phyloP scores from a whole-genome alignment of 805 yeast species.

The Myxozyma geophila region DNA sequence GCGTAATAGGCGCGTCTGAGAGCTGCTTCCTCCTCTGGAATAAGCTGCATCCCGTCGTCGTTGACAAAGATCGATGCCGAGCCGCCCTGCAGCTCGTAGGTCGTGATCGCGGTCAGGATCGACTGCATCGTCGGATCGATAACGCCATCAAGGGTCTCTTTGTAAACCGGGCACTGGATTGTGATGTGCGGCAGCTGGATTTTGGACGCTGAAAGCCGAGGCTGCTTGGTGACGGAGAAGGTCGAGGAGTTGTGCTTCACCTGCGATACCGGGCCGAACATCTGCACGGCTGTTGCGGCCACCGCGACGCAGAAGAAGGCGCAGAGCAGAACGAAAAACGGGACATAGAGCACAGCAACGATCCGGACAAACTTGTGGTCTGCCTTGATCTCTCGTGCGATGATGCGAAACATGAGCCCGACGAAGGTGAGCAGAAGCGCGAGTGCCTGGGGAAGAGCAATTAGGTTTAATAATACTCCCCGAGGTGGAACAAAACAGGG shows the following conservation, averaged over 20 bases:
- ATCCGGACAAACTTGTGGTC: slow-evolving; percentile 19
- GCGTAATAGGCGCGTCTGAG: slow-evolving; percentile 22
- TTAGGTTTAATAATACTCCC: neutral
- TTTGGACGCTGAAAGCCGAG: slow-evolving; percentile 22
- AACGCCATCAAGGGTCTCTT: slow-evolving; percentile 30
- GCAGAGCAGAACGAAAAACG: slow-evolving; percentile 17
- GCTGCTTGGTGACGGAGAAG: slow-evolving; percentile 22
- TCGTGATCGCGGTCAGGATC: slow-evolving; percentile 25
- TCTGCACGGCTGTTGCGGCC: slow-evolving; percentile 16
- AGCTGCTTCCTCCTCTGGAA: slow-evolving; percentile 24
- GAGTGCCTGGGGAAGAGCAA: slow-evolving; percentile 7
- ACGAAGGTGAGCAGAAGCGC: slow-evolving; percentile 17
- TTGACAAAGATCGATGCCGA: slow-evolving; percentile 30
- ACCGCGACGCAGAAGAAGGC: slow-evolving; percentile 30
- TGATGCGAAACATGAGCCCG: slow-evolving; percentile 25
- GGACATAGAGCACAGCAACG: slow-evolving; percentile 17
- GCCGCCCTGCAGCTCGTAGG: slow-evolving; percentile 34
- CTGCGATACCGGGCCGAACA: slow-evolving; percentile 30
- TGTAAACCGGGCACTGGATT: slow-evolving; percentile 33
- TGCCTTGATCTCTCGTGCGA: slow-evolving; percentile 28
- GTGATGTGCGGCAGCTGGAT: slow-evolving; percentile 28
- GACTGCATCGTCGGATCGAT: slow-evolving; percentile 33
- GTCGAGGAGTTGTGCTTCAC: slow-evolving; percentile 21
- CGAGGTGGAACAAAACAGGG: neutral
- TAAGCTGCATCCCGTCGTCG: slow-evolving; percentile 34